Conservation (phyloP, 345 rosid genomes). For the Populus ilicifolia region DNA sequence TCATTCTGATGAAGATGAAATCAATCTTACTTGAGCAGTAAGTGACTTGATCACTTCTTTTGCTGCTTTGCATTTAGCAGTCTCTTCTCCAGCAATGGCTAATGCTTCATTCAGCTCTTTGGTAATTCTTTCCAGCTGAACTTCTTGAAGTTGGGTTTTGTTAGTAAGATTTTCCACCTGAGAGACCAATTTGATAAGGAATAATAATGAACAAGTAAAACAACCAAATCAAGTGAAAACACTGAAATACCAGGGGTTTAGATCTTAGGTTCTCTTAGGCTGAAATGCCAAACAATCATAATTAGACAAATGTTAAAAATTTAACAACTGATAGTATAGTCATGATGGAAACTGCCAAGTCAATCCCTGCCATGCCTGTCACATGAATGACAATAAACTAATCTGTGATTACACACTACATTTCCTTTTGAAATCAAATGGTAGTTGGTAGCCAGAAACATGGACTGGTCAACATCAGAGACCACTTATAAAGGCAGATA, state of each 20-base stretch:
- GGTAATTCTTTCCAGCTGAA: conserved; percentile 82
- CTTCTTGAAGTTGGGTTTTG: conserved; percentile 81
- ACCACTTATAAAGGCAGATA: conserved; percentile 94
- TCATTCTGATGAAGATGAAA: background rate
- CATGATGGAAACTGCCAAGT: background rate
- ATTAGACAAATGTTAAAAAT: background rate
- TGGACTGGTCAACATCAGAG: conserved; percentile 87
- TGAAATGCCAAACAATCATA: background rate
- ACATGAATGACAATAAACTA: conserved; percentile 90
- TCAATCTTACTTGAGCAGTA: conserved; percentile 79
- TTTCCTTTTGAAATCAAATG: conserved; percentile 86
- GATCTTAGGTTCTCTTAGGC: background rate
- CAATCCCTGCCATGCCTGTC: conserved; percentile 31
- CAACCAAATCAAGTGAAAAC: conserved; percentile 1
- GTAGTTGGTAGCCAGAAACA: conserved; percentile 93
- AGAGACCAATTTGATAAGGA: conserved; percentile 22
- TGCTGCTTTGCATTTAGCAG: conserved; percentile 92
- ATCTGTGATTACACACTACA: conserved; percentile 74
- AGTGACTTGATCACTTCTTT: conserved; percentile 98
- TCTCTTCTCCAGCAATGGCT: conserved; percentile 81
- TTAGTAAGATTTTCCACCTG: conserved; percentile 87
- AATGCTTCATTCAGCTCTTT: conserved; percentile 86
- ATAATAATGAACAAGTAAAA: conserved; percentile 13
- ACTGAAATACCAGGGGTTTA: background rate
- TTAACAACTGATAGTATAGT: background rate